A percentile compares a stretch with the other conserved stretches of the same genome.
Evolutionary conservation across 306 rosid species (phyloP).

Genomic region (Lathyrus tuberosus): DNA sequence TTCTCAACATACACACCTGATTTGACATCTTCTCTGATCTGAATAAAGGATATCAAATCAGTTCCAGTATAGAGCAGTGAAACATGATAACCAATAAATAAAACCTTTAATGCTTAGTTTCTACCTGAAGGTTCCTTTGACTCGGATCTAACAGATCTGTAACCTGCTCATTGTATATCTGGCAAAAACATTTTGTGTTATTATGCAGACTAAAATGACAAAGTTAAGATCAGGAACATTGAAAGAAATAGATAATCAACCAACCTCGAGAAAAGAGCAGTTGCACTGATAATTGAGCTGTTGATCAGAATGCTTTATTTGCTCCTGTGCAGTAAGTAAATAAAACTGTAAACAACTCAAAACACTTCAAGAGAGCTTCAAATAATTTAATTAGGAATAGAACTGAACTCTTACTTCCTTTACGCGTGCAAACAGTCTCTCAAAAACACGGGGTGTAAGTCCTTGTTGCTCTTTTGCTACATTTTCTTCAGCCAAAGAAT

Average conservation of each 20-base stretch:
- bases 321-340: conserved; percentile 64
- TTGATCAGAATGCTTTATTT: conserved; percentile 80
- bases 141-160: conserved; percentile 91
- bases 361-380: conserved; percentile 6
- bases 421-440: conserved; percentile 83
- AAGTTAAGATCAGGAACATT: conserved; percentile 11
- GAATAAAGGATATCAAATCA: conserved; percentile 43
- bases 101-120: conserved; percentile 17
- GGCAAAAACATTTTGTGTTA: conserved; percentile 45
- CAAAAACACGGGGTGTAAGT: conserved; percentile 85
- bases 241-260: conserved; percentile 30
- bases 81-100: conserved; percentile 2
- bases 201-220: conserved; percentile 28
- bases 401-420: conserved; percentile 64
- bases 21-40: conserved; percentile 98
- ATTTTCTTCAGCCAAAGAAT: conserved; percentile 69
- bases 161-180: conserved; percentile 99
- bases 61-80: conserved; percentile 18
- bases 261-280: conserved; percentile 96
- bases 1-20: conserved; percentile 98
- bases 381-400: conserved; percentile 2
- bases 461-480: conserved; percentile 75
- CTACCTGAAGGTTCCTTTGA: conserved; percentile 84
- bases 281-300: conserved; percentile 87
- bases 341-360: conserved; percentile 32